Conservation (phyloP, 129 eudicot genomes). For the Mikania micrantha region DNA sequence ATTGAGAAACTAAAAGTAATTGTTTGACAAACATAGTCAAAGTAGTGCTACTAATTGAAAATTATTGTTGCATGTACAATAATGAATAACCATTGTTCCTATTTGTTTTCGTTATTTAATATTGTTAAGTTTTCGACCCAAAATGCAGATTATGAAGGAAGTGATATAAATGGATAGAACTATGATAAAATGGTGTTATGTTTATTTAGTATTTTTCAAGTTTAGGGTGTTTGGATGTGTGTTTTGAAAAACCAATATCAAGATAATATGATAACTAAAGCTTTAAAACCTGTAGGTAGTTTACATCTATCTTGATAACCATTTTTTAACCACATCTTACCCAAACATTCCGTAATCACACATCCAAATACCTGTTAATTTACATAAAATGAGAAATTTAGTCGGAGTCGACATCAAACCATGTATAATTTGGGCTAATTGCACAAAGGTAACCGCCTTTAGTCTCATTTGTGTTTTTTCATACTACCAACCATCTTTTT, state of each 20-base stretch:
- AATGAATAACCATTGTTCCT: not conserved
- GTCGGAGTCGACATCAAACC: not conserved
- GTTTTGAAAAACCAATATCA: not conserved
- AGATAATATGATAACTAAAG: not conserved
- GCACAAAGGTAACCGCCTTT: not conserved
- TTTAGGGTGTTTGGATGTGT: slow-evolving; percentile 6
- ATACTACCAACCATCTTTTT: too few relatives aligned
- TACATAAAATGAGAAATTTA: too few relatives aligned
- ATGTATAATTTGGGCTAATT: not conserved
- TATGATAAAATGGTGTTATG: not conserved
- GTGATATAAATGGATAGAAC: not conserved
- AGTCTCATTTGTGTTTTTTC: too few relatives aligned
- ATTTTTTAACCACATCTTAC: not conserved
- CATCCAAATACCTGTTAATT: too few relatives aligned
- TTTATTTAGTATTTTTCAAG: not conserved
- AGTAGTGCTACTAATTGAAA: not conserved
- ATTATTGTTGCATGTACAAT: not conserved
- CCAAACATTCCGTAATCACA: too few relatives aligned
- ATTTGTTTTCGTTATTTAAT: not conserved
- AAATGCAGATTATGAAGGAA: not conserved
- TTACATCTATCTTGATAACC: not conserved
- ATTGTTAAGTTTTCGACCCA: not conserved
- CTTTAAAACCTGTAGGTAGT: not conserved
- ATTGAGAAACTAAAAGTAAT: not conserved
- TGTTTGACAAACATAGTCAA: not conserved